phyloP scores from a whole-genome alignment of 257 asterid species.

The Verbascum thapsus region DNA sequence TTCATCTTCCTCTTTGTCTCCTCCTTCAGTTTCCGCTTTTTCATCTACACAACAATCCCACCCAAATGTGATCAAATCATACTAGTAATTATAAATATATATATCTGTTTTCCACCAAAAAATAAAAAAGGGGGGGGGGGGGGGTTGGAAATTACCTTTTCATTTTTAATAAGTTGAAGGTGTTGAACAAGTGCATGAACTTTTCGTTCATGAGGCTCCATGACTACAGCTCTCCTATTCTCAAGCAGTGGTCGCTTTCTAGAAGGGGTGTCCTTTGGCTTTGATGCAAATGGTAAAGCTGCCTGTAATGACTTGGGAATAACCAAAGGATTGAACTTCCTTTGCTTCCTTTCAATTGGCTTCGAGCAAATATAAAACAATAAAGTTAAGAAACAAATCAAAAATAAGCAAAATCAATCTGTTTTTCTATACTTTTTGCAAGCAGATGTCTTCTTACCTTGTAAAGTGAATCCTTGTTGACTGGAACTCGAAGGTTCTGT shows the following conservation, averaged over 20 bases:
- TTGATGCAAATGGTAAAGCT: constrained; percentile 74
- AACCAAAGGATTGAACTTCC: constrained; percentile 81
- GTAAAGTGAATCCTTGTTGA: constrained; percentile 87
- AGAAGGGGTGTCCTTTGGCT: constrained; percentile 71
- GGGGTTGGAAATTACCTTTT: constrained; percentile 52
- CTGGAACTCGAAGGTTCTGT: constrained; percentile 64
- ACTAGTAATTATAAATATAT: no score
- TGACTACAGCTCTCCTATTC: constrained; percentile 70
- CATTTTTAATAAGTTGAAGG: constrained; percentile 57
- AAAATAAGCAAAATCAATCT: constrained; percentile 7
- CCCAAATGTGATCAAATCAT: constrained; percentile 19
- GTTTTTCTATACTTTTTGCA: neutral
- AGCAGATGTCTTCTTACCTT: constrained; percentile 50
- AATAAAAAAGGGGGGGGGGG: no score
- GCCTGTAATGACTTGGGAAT: constrained; percentile 74
- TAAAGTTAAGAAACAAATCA: constrained; percentile 15
- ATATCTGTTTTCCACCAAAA: neutral
- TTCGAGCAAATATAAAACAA: constrained; percentile 35
- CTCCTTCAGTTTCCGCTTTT: constrained; percentile 65
- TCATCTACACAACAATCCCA: constrained; percentile 46
- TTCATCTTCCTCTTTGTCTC: constrained; percentile 64
- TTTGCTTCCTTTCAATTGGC: constrained; percentile 85
- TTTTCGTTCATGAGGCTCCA: constrained; percentile 77
- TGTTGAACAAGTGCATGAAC: constrained; percentile 73
- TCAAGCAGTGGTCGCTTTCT: constrained; percentile 49